A percentile compares a stretch with the other conserved stretches of the same genome.
These are phyloP conservation scores for Leccinum boreale DNA, from an alignment of 768 basidiomycete genomes.

Conservation along the genomic window DNA sequence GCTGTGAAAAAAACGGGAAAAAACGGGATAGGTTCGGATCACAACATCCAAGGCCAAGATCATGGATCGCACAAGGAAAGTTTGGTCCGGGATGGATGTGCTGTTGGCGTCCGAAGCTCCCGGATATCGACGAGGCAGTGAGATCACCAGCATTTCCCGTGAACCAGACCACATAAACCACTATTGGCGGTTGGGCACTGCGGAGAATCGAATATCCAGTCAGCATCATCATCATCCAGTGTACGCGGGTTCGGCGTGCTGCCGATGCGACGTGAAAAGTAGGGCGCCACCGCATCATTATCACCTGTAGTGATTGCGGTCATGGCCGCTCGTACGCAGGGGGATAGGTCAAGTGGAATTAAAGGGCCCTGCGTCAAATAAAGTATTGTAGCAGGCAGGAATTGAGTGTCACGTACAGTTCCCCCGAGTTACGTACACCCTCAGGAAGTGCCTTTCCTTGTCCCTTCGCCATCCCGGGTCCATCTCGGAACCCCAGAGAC, in stretches of 20 bases:
- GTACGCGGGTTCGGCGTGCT: not conserved
- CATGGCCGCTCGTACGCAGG: not conserved
- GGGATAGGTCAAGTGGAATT: not conserved
- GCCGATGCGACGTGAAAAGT: not conserved
- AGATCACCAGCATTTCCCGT: not conserved
- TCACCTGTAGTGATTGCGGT: conserved; percentile 10
- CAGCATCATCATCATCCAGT: not conserved
- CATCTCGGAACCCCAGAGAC: not conserved
- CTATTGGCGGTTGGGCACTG: not conserved
- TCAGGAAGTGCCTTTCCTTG: conserved; percentile 5
- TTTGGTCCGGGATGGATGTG: conserved; percentile 9
- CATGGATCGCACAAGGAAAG: not conserved
- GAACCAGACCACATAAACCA: not conserved
- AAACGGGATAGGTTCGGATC: conserved; percentile 23
- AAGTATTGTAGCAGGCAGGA: not conserved
- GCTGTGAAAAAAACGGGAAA: conserved; percentile 2
- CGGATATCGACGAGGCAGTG: conserved; percentile 14
- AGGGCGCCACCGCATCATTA: not conserved
- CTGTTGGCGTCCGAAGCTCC: conserved; percentile 13
- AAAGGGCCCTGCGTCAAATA: not conserved
- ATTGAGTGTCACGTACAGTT: conserved; percentile 6
- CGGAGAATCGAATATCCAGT: conserved; percentile 9
- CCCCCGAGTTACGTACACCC: conserved; percentile 17
- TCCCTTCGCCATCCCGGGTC: not conserved
- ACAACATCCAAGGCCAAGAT: conserved; percentile 3